Conservation (phyloP, 495 filamentous ascomycete species). For the Amniculicola lignicola region DNA sequence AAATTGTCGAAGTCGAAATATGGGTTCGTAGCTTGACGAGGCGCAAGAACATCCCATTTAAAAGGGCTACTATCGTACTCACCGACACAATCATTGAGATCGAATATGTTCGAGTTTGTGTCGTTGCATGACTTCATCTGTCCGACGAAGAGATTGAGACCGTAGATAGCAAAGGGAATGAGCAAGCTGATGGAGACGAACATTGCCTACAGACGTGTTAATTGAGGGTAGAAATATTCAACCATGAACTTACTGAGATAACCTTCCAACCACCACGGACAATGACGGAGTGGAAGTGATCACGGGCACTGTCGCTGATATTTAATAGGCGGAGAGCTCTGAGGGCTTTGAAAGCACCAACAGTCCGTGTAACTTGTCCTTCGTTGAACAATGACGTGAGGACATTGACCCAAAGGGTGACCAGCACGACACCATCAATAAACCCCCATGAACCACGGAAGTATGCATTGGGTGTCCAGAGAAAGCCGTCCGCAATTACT, state of each 20-base stretch:
- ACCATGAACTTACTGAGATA: constrained; percentile 51
- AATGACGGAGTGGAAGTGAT: constrained; percentile 95
- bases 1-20: constrained; percentile 96
- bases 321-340: constrained; percentile 88
- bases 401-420: constrained; percentile 97
- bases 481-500: constrained; percentile 91
- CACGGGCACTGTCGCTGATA: constrained; percentile 90
- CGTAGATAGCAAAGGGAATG: constrained; percentile 95
- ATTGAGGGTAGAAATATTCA: constrained; percentile 6
- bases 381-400: constrained; percentile 72
- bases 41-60: constrained; percentile 78
- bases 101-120: constrained; percentile 46
- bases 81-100: constrained; percentile 71
- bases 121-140: constrained; percentile 83
- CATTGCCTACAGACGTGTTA: constrained; percentile 55
- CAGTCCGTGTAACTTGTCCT: constrained; percentile 77
- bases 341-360: constrained; percentile 98
- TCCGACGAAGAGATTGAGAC: constrained; percentile 86
- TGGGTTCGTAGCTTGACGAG: constrained; percentile 72
- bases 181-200: constrained; percentile 92
- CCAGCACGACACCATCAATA: constrained; percentile 87
- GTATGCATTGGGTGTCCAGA: constrained; percentile 97
- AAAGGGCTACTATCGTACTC: constrained; percentile 77
- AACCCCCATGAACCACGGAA: constrained; percentile 95
- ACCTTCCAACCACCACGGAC: constrained; percentile 92